Conservation (phyloP, 768 basidiomycete genomes). For the Leccinum disarticulatum region DNA sequence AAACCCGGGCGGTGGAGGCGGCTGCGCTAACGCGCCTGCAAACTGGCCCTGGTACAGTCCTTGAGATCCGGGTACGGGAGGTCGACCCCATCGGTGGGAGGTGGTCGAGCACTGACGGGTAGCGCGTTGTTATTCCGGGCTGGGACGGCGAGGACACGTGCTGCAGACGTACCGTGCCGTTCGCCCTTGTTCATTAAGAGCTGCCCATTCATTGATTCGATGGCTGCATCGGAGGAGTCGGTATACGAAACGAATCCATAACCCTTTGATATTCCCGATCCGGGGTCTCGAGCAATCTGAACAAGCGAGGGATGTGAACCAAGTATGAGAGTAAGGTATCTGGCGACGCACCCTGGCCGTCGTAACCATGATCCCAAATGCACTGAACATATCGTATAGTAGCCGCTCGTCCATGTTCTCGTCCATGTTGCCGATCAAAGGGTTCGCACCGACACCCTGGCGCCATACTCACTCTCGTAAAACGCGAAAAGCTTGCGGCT, state of each 20-base stretch:
- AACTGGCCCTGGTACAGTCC: constrained; percentile 91
- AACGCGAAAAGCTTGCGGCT: too few species aligned
- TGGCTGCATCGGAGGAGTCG: constrained; percentile 91
- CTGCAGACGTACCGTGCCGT: constrained; percentile 95
- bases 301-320: background rate
- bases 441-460: constrained; percentile 87
- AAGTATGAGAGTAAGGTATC: background rate
- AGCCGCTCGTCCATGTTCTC: constrained; percentile 92
- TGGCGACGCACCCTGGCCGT: constrained; percentile 67
- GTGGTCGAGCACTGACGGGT: constrained; percentile 73
- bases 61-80: constrained; percentile 40
- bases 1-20: constrained; percentile 43
- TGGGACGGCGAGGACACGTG: constrained; percentile 91
- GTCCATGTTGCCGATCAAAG: constrained; percentile 72
- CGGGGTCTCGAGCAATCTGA: constrained; percentile 82
- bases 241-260: constrained; percentile 52
- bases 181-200: constrained; percentile 99
- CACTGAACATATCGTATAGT: constrained; percentile 92
- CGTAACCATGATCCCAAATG: constrained; percentile 90
- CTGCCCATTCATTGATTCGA: constrained; percentile 96
- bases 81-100: constrained; percentile 61
- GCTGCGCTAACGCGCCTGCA: constrained; percentile 81
- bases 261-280: constrained; percentile 53
- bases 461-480: too few species aligned
- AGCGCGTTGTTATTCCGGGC: constrained; percentile 94